Percentiles rank a stretch among this genome's conserved stretches.
phyloP scores from a whole-genome alignment of 768 basidiomycete species.

The Termitomyces sp. region DNA sequence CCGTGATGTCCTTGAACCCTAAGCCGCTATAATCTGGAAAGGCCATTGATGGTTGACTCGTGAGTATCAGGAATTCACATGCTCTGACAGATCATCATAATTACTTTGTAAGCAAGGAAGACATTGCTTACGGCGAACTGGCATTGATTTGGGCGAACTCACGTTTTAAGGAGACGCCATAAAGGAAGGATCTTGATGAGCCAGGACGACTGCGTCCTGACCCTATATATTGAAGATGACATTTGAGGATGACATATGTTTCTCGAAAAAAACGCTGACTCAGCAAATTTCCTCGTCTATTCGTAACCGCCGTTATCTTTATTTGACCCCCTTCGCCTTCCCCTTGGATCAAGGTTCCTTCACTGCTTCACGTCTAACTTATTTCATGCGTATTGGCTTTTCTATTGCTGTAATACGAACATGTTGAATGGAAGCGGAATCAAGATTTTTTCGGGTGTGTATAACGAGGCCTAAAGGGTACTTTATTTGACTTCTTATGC shows the following conservation, averaged over 20 bases:
- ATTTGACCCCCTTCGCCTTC: background rate
- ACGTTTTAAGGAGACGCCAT: background rate
- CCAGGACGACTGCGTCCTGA: background rate
- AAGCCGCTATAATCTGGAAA: constrained; percentile 27
- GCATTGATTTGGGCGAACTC: background rate
- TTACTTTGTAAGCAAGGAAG: background rate
- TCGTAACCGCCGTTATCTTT: background rate
- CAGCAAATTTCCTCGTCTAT: constrained; percentile 3
- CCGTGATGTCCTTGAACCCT: constrained; percentile 36
- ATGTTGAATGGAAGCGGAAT: constrained; percentile 55
- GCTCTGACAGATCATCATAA: background rate
- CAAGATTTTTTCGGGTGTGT: constrained; percentile 50
- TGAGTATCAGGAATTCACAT: background rate
- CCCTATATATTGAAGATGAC: background rate
- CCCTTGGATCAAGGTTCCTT: background rate
- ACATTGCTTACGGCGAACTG: background rate
- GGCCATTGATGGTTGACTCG: constrained; percentile 15
- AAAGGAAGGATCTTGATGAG: background rate
- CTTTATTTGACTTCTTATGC: constrained; percentile 4
- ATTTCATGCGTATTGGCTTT: constrained; percentile 4
- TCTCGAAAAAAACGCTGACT: constrained; percentile 7
- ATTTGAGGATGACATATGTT: background rate
- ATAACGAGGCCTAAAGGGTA: background rate
- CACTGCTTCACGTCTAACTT: background rate
- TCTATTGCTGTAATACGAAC: background rate